Percentiles rank a stretch among this genome's conserved stretches.
These are phyloP conservation scores for Suillus subaureus DNA, from an alignment of 768 basidiomycete species.

Conservation along the genomic window DNA sequence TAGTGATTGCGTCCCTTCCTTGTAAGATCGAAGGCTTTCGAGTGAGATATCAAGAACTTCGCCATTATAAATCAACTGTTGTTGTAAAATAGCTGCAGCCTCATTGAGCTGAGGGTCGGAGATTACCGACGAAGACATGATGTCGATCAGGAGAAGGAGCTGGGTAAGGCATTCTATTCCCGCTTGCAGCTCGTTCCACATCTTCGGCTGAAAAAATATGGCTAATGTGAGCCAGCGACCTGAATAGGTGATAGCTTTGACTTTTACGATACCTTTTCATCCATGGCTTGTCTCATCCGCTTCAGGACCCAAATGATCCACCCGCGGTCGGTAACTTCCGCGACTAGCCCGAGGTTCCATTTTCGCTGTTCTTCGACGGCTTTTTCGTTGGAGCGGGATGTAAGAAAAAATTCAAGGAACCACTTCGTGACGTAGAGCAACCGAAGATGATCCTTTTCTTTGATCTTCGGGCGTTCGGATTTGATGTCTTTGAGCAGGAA, in stretches of 20 bases:
- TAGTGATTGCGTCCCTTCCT: slow-evolving; percentile 73
- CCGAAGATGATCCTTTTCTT: slow-evolving; percentile 93
- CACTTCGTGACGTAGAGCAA: slow-evolving; percentile 87
- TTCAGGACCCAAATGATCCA: slow-evolving; percentile 92
- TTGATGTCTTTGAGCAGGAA: slow-evolving; percentile 91
- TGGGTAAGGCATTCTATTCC: slow-evolving; percentile 95
- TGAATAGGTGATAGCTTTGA: slow-evolving; percentile 8
- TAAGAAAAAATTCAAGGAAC: slow-evolving; percentile 90
- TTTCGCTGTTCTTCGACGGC: slow-evolving; percentile 30
- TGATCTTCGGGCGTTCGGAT: slow-evolving; percentile 87
- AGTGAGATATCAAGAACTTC: slow-evolving; percentile 90
- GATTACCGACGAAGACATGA: slow-evolving; percentile 61
- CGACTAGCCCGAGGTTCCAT: slow-evolving; percentile 76
- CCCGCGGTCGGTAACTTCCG: slow-evolving; percentile 81
- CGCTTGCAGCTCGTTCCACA: slow-evolving; percentile 93
- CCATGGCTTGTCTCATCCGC: slow-evolving; percentile 86
- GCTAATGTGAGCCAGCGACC: slow-evolving; percentile 14
- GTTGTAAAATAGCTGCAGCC: slow-evolving; percentile 78
- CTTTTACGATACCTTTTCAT: slow-evolving; percentile 73
- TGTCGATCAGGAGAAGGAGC: slow-evolving; percentile 84
- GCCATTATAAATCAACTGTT: slow-evolving; percentile 93
- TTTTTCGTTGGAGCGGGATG: slow-evolving; percentile 42
- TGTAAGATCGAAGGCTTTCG: slow-evolving; percentile 76
- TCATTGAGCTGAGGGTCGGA: slow-evolving; percentile 55
- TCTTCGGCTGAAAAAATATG: slow-evolving; percentile 66